Base-by-base conservation (phyloP, 129 eudicot species). In the Flaveria trinervia region DNA sequence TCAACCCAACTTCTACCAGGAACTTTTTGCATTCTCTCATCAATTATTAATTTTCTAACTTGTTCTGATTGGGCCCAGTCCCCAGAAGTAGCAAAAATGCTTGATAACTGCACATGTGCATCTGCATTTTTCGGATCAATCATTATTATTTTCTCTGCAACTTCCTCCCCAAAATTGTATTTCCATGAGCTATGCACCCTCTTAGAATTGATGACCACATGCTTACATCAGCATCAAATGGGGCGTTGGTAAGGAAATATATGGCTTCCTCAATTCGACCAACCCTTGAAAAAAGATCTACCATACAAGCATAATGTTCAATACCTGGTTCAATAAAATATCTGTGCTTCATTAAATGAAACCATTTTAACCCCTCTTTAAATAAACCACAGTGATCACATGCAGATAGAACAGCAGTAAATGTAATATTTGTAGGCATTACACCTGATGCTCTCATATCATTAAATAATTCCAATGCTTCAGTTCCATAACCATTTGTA, bases 1-100 rank as follows among this genome's bases (percentile, higher is more conserved):
- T 84, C 84, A 69, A 82, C 82, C 98, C 98, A 94, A 81, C 98
- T 94, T 75, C 82, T 69, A 25, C 96, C 98, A 66, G 98, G 85
- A 74, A 65, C 67, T 66, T 91, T 94, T 41, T 83, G 81, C 41
- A 91, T 80, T 72, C 83, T 68, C 79, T 75, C 78, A 5, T 75
- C 79, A 20, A 61, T 83, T 93, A 91, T 94, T 68, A 88, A 25
- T 57, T 81, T 82, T 45, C 99, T 87, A 68, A 94, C 85, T 50
- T 78, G 44, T 26, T 54, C 91, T 15, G 97, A 94, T 45, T 82
- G 54, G 16, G 69, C 79, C 96, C 99, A 94, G 50, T 94, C 94
- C 71, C 89, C 97, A 18, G 80, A 77, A 56, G 85, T 65, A 36
- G 94, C 97, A 84, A 84, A 84, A 26, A 89, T 66, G 61, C 84